These are phyloP conservation scores for Prunus mira DNA, from an alignment of 306 rosid genomes.

Conservation along the genomic window DNA sequence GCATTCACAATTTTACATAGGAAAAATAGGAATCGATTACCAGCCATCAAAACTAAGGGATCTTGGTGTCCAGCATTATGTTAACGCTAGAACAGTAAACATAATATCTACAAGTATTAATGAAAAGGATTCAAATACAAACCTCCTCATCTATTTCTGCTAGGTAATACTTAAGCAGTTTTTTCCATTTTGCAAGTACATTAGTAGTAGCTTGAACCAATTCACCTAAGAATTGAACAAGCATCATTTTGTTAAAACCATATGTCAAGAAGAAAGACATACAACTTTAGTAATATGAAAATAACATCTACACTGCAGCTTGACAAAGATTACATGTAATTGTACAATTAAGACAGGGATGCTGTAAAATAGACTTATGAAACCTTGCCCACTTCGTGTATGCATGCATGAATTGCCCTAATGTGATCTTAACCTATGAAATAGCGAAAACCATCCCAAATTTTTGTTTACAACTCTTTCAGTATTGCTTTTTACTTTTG, in stretches of 20 bases:
- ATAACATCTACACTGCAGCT: neutral
- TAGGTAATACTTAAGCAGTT: conserved; percentile 66
- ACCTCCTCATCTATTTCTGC: conserved; percentile 89
- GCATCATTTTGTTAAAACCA: conserved; percentile 5
- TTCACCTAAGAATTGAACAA: conserved; percentile 42
- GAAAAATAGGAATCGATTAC: conserved; percentile 1
- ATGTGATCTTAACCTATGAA: neutral
- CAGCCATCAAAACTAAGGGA: neutral
- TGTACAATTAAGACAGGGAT: conserved; percentile 4
- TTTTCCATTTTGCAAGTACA: conserved; percentile 66
- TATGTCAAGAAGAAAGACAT: neutral
- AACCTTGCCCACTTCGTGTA: neutral
- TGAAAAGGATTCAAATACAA: conserved; percentile 11
- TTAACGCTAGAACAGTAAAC: neutral
- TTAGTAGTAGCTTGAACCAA: conserved; percentile 50
- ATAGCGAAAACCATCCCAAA: neutral
- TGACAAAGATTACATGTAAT: neutral
- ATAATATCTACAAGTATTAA: neutral
- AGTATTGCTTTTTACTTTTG: neutral
- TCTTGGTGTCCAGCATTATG: neutral
- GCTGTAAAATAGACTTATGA: neutral
- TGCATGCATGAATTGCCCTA: neutral
- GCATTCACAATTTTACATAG: neutral
- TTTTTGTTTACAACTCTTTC: neutral
- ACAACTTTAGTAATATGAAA: neutral